Percentiles rank a stretch among this genome's conserved stretches.
Conservation (phyloP, 345 rosid species). For the Hibiscus mutabilis region DNA sequence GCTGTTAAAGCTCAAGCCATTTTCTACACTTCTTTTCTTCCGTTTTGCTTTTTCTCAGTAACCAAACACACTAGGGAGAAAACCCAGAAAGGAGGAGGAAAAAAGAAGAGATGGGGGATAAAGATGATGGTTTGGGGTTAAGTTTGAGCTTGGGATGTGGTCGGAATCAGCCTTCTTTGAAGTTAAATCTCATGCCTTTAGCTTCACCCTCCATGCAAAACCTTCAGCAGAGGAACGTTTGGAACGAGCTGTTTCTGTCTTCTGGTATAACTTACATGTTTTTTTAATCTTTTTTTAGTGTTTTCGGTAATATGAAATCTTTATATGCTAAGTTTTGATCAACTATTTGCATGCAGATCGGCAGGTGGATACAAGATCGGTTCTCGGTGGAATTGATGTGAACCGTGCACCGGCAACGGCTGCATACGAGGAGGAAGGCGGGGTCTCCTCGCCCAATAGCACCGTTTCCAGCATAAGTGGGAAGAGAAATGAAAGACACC, state of each 20-base stretch:
- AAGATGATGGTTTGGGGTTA: conserved; percentile 52
- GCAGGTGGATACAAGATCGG: conserved; percentile 38
- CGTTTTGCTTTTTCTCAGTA: conserved; percentile 11
- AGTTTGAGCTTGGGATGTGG: conserved; percentile 44
- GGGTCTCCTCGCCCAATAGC: conserved; percentile 77
- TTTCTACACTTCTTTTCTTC: conserved; percentile 21
- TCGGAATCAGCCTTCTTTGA: conserved; percentile 28
- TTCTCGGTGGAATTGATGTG: conserved; percentile 52
- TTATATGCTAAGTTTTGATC: background rate
- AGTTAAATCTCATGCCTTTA: conserved; percentile 35
- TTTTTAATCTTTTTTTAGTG: too few species aligned
- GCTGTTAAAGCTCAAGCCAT: conserved; percentile 18
- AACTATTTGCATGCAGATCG: conserved; percentile 29
- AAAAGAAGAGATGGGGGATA: conserved; percentile 36
- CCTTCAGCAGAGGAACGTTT: conserved; percentile 25
- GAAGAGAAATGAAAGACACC: conserved; percentile 63
- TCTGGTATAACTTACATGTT: conserved; percentile 27
- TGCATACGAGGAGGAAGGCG: conserved; percentile 51
- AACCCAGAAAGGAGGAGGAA: background rate
- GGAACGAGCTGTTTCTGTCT: conserved; percentile 48
- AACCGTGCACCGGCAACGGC: conserved; percentile 38
- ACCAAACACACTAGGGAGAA: background rate
- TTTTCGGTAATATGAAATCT: too few species aligned
- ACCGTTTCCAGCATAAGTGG: conserved; percentile 74
- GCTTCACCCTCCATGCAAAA: conserved; percentile 32